Conservation (phyloP, 1,284 basidiomycete species). For the Marasmius fiardii region DNA sequence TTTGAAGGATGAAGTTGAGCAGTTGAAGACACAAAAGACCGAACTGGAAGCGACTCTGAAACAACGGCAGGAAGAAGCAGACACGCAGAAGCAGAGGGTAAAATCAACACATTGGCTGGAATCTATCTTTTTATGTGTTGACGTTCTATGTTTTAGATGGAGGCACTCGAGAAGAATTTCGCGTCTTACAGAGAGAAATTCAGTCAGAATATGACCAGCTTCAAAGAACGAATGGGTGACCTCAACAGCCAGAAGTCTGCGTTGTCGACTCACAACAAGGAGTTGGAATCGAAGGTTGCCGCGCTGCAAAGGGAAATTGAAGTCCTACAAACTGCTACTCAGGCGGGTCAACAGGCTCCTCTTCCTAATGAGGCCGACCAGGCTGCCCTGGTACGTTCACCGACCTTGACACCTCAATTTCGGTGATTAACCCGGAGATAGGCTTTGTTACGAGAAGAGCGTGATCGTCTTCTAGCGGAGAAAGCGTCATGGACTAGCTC, state of each 20-base stretch:
- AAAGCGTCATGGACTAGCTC: conserved; percentile 42
- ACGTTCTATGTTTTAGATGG: conserved; percentile 20
- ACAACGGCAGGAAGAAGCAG: conserved; percentile 36
- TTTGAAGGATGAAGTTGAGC: conserved; percentile 70
- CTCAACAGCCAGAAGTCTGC: conserved; percentile 30
- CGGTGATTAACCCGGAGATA: conserved; percentile 22
- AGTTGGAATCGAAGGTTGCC: conserved; percentile 30
- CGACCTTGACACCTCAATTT: neutral
- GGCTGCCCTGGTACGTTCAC: conserved; percentile 18
- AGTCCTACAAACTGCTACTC: conserved; percentile 32
- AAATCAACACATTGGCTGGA: too few relatives aligned
- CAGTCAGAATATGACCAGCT: conserved; percentile 26
- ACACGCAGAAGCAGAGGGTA: conserved; percentile 20
- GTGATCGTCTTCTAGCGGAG: conserved; percentile 57
- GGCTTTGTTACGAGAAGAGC: conserved; percentile 55
- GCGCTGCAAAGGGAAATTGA: conserved; percentile 35
- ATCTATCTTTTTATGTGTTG: too few relatives aligned
- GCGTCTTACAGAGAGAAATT: conserved; percentile 32
- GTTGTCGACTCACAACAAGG: conserved; percentile 31
- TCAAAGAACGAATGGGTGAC: conserved; percentile 31
- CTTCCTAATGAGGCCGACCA: conserved; percentile 24
- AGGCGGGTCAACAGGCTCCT: conserved; percentile 19
- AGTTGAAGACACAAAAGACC: conserved; percentile 43
- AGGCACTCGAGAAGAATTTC: conserved; percentile 30
- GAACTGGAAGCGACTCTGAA: conserved; percentile 34